Conservation (phyloP, 371 early-diverging fungal species). For the Saksenaea vasiformis region DNA sequence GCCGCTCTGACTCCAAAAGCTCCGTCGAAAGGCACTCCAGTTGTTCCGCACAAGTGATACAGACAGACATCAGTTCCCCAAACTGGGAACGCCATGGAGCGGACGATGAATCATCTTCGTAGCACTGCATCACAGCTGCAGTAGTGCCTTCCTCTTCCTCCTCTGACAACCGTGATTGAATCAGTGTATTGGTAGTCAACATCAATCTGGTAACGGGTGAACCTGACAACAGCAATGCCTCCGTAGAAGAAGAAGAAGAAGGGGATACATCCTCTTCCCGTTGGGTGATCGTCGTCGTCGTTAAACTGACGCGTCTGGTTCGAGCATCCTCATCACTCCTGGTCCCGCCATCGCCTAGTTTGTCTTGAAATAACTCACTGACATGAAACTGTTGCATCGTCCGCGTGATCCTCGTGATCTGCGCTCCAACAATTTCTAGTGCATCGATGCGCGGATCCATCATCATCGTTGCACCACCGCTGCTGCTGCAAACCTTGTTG, state of each 20-base stretch:
- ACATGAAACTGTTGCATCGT: constrained; percentile 18
- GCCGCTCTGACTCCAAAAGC: constrained; percentile 23
- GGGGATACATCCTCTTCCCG: neutral
- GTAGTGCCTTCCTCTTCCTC: constrained; percentile 13
- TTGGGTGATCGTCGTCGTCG: neutral
- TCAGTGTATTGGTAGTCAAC: constrained; percentile 36
- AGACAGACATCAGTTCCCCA: constrained; percentile 20
- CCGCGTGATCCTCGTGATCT: constrained; percentile 17
- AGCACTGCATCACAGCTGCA: constrained; percentile 15
- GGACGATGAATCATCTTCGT: constrained; percentile 9
- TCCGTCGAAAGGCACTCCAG: constrained; percentile 32
- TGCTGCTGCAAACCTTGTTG: neutral
- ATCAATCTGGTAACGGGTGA: constrained; percentile 17
- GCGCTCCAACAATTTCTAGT: constrained; percentile 11
- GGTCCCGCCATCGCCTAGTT: neutral
- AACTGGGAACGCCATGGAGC: constrained; percentile 29
- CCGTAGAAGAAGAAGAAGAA: too few relatives aligned
- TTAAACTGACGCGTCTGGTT: neutral
- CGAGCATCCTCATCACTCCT: neutral
- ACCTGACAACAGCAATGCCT: neutral
- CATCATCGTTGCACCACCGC: neutral
- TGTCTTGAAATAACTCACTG: neutral
- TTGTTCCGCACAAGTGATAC: constrained; percentile 35
- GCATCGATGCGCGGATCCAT: constrained; percentile 14
- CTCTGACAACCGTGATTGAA: constrained; percentile 38